Conservation (phyloP, 805 yeast genomes). For the Yamadazyma endophytica region DNA sequence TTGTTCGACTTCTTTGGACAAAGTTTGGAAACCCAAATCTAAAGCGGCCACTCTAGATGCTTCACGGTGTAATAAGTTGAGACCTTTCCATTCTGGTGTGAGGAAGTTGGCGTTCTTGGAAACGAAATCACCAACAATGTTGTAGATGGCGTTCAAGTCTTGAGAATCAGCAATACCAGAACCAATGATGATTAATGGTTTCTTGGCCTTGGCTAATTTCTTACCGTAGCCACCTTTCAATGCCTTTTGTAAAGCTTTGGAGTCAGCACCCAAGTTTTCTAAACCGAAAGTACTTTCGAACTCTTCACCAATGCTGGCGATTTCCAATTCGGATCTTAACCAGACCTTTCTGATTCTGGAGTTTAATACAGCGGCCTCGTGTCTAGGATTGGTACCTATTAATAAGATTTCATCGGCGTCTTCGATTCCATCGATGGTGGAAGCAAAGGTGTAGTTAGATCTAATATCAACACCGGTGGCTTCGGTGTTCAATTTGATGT, state of each 20-base stretch:
- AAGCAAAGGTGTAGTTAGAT: constrained; percentile 76
- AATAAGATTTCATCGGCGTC: constrained; percentile 77
- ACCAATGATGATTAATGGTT: constrained; percentile 77
- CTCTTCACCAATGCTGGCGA: constrained; percentile 69
- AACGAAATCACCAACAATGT: constrained; percentile 58
- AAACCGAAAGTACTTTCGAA: constrained; percentile 74
- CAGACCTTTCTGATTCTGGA: constrained; percentile 79
- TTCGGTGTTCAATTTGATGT: constrained; percentile 52
- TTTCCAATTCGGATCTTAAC: constrained; percentile 63
- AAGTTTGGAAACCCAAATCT: constrained; percentile 71
- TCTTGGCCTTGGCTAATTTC: constrained; percentile 60
- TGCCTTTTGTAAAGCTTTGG: constrained; percentile 54
- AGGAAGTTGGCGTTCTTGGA: constrained; percentile 53
- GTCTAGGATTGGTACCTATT: constrained; percentile 85
- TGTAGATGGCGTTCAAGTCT: constrained; percentile 60
- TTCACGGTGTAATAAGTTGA: constrained; percentile 74
- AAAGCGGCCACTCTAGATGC: constrained; percentile 87
- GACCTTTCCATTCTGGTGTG: constrained; percentile 76
- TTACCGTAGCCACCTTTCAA: constrained; percentile 66
- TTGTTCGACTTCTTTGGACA: constrained; percentile 42
- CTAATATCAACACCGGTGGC: constrained; percentile 71
- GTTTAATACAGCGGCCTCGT: constrained; percentile 84
- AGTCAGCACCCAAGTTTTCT: constrained; percentile 59
- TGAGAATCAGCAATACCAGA: constrained; percentile 68
- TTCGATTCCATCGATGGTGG: constrained; percentile 74